These are phyloP conservation scores for Cordyceps cicadae DNA, from an alignment of 2,329 filamentous ascomycete genomes.

Conservation along the genomic window DNA sequence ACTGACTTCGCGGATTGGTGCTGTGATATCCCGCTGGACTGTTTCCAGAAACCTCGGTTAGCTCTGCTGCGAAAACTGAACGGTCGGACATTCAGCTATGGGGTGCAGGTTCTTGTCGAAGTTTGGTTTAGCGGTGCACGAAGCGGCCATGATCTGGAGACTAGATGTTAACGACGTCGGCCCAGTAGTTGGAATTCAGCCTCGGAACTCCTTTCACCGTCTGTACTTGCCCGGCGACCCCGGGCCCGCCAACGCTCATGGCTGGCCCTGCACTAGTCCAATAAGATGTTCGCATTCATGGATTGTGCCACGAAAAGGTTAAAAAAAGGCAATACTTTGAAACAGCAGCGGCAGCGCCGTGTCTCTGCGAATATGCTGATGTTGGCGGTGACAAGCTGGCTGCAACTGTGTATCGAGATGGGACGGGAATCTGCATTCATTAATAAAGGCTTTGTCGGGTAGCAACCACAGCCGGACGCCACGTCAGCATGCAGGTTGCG, in stretches of 20 bases:
- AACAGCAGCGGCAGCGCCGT: not conserved
- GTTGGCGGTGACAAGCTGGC: not conserved
- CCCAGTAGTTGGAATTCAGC: not conserved
- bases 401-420: not conserved
- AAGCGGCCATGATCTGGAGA: not conserved
- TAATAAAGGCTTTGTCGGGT: not conserved
- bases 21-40: not conserved
- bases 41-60: not conserved
- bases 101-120: not conserved
- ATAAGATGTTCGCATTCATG: not conserved
- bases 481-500: not conserved
- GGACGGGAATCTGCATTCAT: not conserved
- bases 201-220: not conserved
- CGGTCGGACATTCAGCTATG: not conserved
- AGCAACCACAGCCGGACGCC: not conserved
- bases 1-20: not conserved
- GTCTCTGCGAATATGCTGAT: not conserved
- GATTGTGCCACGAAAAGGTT: not conserved
- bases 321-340: not conserved
- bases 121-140: not conserved
- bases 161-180: not conserved
- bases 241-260: conserved; percentile 3
- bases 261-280: not conserved
- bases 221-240: not conserved
- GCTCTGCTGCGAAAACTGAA: not conserved